Evolutionary conservation across 768 basidiomycete species (phyloP).

Genomic region (Cantharellus anzutake): DNA sequence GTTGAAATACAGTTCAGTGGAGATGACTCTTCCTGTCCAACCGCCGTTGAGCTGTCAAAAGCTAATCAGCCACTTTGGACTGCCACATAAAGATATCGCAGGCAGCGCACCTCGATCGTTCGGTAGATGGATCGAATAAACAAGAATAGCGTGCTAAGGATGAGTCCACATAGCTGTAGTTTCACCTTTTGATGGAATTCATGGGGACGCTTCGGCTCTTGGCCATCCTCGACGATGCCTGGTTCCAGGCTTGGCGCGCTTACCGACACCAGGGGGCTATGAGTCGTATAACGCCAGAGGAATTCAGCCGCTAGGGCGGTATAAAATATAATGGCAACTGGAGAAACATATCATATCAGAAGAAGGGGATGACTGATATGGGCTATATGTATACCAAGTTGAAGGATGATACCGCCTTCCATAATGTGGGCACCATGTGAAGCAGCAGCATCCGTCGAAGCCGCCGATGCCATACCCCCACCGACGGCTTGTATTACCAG

Average conservation of each 20-base stretch:
- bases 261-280: slow-evolving; percentile 19
- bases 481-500: slow-evolving; percentile 24
- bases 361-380: background rate
- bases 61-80: too few relatives aligned
- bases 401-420: slow-evolving; percentile 11
- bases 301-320: slow-evolving; percentile 27
- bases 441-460: slow-evolving; percentile 9
- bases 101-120: background rate
- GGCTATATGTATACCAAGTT: slow-evolving; percentile 5
- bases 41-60: too few relatives aligned
- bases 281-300: slow-evolving; percentile 22
- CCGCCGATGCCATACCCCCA: slow-evolving; percentile 16
- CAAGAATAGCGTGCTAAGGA: background rate
- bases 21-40: too few relatives aligned
- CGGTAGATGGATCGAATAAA: background rate
- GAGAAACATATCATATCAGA: slow-evolving; percentile 10
- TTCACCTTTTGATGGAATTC: too few relatives aligned
- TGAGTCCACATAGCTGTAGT: background rate
- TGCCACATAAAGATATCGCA: too few relatives aligned
- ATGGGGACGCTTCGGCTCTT: too few relatives aligned
- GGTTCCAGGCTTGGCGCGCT: background rate
- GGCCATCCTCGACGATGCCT: background rate
- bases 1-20: too few relatives aligned
- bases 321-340: slow-evolving; percentile 28
- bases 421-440: slow-evolving; percentile 8